Conservation (phyloP, 371 early-diverging fungal species). For the Lichtheimia corymbifera region DNA sequence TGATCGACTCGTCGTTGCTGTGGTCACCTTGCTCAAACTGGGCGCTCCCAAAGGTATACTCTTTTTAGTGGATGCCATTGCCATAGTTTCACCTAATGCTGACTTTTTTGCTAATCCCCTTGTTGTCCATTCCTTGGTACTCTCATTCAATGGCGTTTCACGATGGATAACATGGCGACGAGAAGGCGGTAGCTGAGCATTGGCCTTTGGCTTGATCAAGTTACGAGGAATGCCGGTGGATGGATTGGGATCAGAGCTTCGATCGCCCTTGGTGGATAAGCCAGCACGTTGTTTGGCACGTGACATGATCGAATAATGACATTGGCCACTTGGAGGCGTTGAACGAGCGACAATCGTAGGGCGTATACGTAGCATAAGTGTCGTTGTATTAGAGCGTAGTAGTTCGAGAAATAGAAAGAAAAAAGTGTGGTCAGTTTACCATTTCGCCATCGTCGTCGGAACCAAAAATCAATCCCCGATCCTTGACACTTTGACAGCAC, state of each 20-base stretch:
- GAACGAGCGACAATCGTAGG: too few relatives aligned
- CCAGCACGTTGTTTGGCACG: conserved; percentile 20
- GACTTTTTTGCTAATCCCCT: conserved; percentile 2
- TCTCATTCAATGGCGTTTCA: background rate
- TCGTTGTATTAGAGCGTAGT: too few relatives aligned
- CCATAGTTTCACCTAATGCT: background rate
- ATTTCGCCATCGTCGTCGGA: too few relatives aligned
- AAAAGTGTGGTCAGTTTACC: too few relatives aligned
- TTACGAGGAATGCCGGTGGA: conserved; percentile 15
- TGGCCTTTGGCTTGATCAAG: conserved; percentile 8
- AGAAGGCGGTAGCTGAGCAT: background rate
- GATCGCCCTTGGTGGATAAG: background rate
- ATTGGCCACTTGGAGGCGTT: too few relatives aligned
- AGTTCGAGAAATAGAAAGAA: too few relatives aligned
- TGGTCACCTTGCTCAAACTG: too few relatives aligned
- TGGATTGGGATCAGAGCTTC: background rate
- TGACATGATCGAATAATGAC: conserved; percentile 21
- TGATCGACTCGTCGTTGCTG: too few relatives aligned
- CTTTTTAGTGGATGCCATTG: background rate
- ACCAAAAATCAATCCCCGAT: too few relatives aligned
- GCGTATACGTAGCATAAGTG: too few relatives aligned
- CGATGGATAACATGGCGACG: background rate
- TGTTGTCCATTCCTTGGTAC: background rate
- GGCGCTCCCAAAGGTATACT: background rate
- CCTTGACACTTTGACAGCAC: too few relatives aligned